These are phyloP conservation scores for Nicotiana tabacum DNA, from an alignment of 257 asterid genomes.

Conservation along the genomic window DNA sequence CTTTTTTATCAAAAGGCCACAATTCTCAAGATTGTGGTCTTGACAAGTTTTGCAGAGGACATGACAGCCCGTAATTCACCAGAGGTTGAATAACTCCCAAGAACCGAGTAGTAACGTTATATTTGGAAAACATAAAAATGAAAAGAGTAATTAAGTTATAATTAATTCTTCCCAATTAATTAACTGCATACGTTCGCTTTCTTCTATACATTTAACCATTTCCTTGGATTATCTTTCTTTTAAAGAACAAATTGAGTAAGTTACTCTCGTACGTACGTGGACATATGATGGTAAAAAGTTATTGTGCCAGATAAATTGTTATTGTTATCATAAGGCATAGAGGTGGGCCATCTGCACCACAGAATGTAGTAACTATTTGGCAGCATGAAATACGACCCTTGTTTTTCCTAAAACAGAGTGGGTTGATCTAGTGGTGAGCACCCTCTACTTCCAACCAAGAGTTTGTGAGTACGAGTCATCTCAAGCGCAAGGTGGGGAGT, in stretches of 20 bases:
- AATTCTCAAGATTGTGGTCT: not conserved
- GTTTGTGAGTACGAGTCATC: no score
- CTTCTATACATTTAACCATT: not conserved
- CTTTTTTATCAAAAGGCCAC: not conserved
- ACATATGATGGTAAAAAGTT: not conserved
- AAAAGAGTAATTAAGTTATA: not conserved
- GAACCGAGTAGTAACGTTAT: not conserved
- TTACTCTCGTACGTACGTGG: no score
- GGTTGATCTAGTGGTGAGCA: no score
- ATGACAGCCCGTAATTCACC: not conserved
- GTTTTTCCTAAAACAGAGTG: no score
- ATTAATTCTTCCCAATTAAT: not conserved
- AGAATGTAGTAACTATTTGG: no score
- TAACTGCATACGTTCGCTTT: not conserved
- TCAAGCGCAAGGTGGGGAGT: no score
- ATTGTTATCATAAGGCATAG: not conserved
- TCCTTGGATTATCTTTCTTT: not conserved
- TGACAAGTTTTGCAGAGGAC: not conserved
- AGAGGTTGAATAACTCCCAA: not conserved
- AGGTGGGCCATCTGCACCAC: not conserved
- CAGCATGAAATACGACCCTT: no score
- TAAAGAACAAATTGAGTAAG: not conserved
- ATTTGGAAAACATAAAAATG: not conserved
- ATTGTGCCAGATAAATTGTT: not conserved
- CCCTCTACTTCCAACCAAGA: no score